A percentile compares a stretch with the other conserved stretches of the same genome.
phyloP scores from a whole-genome alignment of 1,284 basidiomycete genomes.

The Puccinia novopanici region DNA sequence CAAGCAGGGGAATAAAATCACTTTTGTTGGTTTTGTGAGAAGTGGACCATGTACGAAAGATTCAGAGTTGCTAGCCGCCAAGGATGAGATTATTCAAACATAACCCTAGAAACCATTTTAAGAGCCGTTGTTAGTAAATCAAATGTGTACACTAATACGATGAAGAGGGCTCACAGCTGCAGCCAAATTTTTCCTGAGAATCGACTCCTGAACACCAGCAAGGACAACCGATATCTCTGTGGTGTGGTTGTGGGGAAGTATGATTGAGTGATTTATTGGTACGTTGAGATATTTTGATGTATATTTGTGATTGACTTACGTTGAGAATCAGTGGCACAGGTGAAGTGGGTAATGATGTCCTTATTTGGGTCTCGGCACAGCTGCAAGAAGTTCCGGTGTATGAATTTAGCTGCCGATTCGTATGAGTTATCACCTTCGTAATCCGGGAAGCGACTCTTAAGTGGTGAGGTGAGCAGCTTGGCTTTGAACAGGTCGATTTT shows the following conservation, averaged over 20 bases:
- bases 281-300: too few species aligned
- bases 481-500: slow-evolving; percentile 90
- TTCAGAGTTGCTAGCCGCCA: too few species aligned
- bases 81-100: too few species aligned
- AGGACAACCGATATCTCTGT: slow-evolving; percentile 46
- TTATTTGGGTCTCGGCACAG: slow-evolving; percentile 47
- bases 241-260: background rate
- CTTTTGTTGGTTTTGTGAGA: too few species aligned
- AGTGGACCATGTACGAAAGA: too few species aligned
- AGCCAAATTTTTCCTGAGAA: slow-evolving; percentile 47
- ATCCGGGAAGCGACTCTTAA: slow-evolving; percentile 81
- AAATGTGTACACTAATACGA: too few species aligned
- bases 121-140: too few species aligned
- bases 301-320: too few species aligned
- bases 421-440: slow-evolving; percentile 56
- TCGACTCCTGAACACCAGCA: slow-evolving; percentile 47
- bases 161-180: slow-evolving; percentile 27
- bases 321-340: slow-evolving; percentile 62
- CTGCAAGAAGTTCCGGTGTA: slow-evolving; percentile 47
- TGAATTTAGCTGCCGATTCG: slow-evolving; percentile 47
- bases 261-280: too few species aligned
- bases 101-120: too few species aligned
- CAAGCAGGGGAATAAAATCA: too few species aligned
- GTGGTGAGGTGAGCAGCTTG: slow-evolving; percentile 82
- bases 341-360: slow-evolving; percentile 59